A percentile compares a stretch with the other conserved stretches of the same genome.
These are phyloP conservation scores for Tulasnella sp. DNA, from an alignment of 768 basidiomycete genomes.

Conservation along the genomic window DNA sequence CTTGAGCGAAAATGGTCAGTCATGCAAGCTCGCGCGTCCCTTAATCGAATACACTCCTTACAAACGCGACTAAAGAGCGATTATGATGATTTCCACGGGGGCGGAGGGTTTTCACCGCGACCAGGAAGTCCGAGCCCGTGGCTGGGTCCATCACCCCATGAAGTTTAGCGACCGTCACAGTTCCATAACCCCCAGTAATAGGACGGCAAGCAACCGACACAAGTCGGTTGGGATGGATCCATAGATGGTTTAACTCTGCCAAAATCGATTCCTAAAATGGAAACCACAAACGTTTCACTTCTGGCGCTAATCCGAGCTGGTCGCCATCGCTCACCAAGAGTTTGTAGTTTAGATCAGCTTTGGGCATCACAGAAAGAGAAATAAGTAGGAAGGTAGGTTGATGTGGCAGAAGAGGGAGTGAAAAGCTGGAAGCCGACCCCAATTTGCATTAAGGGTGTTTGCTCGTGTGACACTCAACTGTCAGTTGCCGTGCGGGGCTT, in stretches of 20 bases:
- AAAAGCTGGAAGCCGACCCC: too few species aligned
- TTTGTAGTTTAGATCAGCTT: not conserved
- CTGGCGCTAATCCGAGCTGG: not conserved
- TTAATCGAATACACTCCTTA: not conserved
- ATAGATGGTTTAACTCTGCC: not conserved
- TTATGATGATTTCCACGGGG: not conserved
- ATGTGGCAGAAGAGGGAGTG: not conserved
- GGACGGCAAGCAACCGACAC: not conserved
- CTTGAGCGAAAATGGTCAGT: not conserved
- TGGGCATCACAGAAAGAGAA: not conserved
- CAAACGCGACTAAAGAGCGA: not conserved
- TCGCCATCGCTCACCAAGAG: not conserved
- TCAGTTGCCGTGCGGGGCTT: too few species aligned
- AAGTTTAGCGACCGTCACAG: not conserved
- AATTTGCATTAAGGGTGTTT: too few species aligned
- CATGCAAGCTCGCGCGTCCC: not conserved
- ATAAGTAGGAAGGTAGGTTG: not conserved
- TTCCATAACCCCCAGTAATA: not conserved
- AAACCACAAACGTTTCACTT: not conserved
- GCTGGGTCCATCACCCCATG: not conserved
- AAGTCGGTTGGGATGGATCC: not conserved
- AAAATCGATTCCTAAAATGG: not conserved
- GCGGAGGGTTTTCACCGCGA: not conserved
- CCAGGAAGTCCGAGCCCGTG: not conserved
- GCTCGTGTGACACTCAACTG: too few species aligned